phyloP scores from a whole-genome alignment of 306 rosid species.

The Acacia acuminata region DNA sequence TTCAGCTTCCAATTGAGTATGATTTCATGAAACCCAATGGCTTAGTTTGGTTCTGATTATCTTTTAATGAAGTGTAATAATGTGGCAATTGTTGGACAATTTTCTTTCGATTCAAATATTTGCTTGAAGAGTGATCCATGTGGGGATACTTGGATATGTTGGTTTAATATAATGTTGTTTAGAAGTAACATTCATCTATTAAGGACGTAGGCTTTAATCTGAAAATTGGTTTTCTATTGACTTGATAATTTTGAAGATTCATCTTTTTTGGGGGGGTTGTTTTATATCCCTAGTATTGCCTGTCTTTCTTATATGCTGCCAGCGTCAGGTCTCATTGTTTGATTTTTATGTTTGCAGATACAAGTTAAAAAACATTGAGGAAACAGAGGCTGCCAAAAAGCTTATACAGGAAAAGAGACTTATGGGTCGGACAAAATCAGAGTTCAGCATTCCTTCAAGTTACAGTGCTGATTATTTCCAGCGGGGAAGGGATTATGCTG shows the following conservation, averaged over 20 bases:
- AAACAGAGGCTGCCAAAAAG: conserved; percentile 98
- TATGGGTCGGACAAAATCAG: conserved; percentile 77
- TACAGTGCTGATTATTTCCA: conserved; percentile 97
- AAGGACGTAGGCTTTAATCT: not conserved
- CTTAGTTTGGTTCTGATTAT: conserved; percentile 13
- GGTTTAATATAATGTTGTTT: conserved; percentile 7
- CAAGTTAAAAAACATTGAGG: conserved; percentile 90
- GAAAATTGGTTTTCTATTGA: conserved; percentile 12
- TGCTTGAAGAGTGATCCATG: not conserved
- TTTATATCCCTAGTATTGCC: not conserved
- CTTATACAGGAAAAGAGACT: conserved; percentile 94
- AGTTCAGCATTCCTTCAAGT: conserved; percentile 85
- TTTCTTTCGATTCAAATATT: not conserved
- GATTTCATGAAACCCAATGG: conserved; percentile 31
- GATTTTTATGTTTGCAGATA: conserved; percentile 53
- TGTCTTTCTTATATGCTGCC: conserved; percentile 17
- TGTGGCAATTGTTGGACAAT: not conserved
- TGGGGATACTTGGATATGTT: conserved; percentile 17
- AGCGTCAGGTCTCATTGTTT: conserved; percentile 9
- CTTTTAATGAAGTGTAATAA: not conserved
- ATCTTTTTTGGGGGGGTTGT: conserved; percentile 20
- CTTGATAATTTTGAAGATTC: not conserved
- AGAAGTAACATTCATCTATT: not conserved
- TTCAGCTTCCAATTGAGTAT: conserved; percentile 98
- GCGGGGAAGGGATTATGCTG: conserved; percentile 99